phyloP scores from a whole-genome alignment of 768 basidiomycete species.

The Suillus variegatus region DNA sequence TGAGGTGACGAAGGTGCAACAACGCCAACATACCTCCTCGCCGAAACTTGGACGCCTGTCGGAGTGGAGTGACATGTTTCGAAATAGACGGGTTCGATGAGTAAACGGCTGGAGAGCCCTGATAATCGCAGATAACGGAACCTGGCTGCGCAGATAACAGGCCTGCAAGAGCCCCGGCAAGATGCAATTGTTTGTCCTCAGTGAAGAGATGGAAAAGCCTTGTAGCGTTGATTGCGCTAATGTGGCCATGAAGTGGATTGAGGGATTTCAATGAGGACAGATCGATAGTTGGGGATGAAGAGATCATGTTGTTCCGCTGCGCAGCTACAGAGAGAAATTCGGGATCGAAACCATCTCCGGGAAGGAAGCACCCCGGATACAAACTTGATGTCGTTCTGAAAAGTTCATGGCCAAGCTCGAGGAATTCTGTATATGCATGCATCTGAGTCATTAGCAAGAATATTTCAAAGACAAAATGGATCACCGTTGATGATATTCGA shows the following conservation, averaged over 20 bases:
- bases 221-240: constrained; percentile 47
- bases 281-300: constrained; percentile 24
- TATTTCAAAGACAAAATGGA: no score
- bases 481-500: no score
- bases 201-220: constrained; percentile 40
- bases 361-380: constrained; percentile 54
- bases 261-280: constrained; percentile 42
- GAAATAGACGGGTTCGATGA: no score
- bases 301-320: constrained; percentile 28
- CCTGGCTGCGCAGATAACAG: constrained; percentile 26
- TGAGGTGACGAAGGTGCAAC: no score
- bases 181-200: constrained; percentile 25
- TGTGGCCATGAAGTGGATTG: constrained; percentile 46
- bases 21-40: no score
- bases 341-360: constrained; percentile 56
- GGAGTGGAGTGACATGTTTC: no score
- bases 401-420: no score
- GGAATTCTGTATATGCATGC: no score
- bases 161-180: constrained; percentile 29
- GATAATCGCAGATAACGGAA: no score
- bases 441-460: no score
- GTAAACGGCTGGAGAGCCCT: no score
- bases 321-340: constrained; percentile 37
- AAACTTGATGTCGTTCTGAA: constrained; percentile 42
- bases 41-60: no score